Base-by-base conservation (phyloP, 805 yeast genomes). In the Candida ficus region DNA sequence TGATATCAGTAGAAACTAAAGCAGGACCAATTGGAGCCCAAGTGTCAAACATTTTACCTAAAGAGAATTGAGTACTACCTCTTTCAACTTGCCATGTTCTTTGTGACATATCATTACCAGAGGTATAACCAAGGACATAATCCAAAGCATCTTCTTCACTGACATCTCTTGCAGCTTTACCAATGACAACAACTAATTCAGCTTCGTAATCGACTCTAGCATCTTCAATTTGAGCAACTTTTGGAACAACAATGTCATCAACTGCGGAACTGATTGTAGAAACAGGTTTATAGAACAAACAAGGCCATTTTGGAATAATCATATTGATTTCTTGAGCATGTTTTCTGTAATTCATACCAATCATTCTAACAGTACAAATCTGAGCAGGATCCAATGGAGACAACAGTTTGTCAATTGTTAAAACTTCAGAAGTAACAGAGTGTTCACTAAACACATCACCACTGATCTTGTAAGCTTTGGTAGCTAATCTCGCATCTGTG, bases 21-120 rank as follows among this genome's bases (percentile, higher is more conserved):
- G 71, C 73, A 7, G 80, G 80, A 7, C 80, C 80, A 39, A 75
- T 53, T 16, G 80, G 80, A 2, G 78, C 76, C 68, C 70, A 75
- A 8, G 68, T 70, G 41, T 75, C 80, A 47, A 68, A 73, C 67
- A 68, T 66, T 53, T 75, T 75, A 10, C 76, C 74, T n/a, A 68
- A 53, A 21, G 66, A 55, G 66, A 73, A 75, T 47, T 75, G 80
- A 20, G 75, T 64, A 6, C 76, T 76, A 21, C 76, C 76, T 28
- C 68, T 60, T 39, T 67, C 62, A 35, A 64, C 60, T 51, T 75
- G 80, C 80, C 78, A 74, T 13, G 64, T 66, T 35, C 80, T 59
- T 48, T 72, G 76, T 13, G 76, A 70, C 13, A 75, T 71, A 49
- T 75, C 80, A 53, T 76, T 72, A 4, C 79, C 80, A 19, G 67